Percentiles rank a stretch among this genome's conserved stretches.
Evolutionary conservation across 805 yeast genomes (phyloP).

Genomic region (Teunomyces gatunensis): DNA sequence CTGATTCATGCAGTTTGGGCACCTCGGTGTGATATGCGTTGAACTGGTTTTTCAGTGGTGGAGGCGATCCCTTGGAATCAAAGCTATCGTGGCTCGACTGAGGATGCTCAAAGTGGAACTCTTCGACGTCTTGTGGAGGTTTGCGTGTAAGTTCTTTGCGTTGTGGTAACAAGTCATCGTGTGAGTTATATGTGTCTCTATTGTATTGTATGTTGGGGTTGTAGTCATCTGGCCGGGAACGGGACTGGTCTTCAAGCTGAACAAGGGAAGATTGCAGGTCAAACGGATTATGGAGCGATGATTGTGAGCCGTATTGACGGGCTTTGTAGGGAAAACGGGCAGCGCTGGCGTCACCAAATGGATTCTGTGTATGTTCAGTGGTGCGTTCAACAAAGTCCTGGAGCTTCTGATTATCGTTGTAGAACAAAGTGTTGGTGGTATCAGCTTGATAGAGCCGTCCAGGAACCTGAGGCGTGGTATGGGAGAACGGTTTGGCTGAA

Average conservation of each 20-base stretch:
- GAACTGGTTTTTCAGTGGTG: background rate
- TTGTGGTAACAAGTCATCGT: background rate
- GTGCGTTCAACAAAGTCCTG: slow-evolving; percentile 5
- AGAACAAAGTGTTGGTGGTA: background rate
- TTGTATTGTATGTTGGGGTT: background rate
- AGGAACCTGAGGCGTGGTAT: background rate
- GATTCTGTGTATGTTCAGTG: slow-evolving; percentile 9
- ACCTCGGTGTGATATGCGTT: background rate
- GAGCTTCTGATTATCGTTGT: slow-evolving; percentile 18
- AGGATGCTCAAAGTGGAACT: background rate
- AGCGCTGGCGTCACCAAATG: slow-evolving; percentile 9
- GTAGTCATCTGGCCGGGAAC: background rate
- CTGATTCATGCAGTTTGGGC: background rate
- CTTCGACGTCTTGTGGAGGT: background rate
- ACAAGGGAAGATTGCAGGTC: background rate
- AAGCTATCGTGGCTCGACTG: background rate
- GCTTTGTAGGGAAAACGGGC: background rate
- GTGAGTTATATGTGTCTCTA: background rate
- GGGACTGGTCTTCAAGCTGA: background rate
- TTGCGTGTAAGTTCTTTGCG: background rate
- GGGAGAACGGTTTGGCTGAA: slow-evolving; percentile 3
- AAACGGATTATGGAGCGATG: background rate
- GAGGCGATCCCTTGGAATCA: background rate
- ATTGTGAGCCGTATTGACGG: background rate
- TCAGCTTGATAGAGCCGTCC: background rate